A percentile compares a stretch with the other conserved stretches of the same genome.
phyloP scores from a whole-genome alignment of 257 asterid species.

The Fraxinus pennsylvanica region DNA sequence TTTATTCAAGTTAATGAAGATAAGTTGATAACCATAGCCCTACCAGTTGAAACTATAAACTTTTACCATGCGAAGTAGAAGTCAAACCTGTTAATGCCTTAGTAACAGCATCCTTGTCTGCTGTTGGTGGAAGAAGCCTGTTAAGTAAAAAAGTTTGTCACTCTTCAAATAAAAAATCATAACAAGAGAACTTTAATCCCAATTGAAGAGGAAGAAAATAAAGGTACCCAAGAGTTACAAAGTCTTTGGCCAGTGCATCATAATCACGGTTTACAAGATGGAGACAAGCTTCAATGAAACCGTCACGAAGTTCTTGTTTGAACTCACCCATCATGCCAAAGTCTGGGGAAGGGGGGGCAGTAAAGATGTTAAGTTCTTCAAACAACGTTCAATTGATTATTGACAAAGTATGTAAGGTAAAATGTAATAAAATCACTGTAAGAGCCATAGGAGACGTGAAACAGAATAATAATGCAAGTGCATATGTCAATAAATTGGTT shows the following conservation, averaged over 20 bases:
- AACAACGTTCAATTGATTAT: background rate
- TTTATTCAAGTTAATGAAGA: background rate
- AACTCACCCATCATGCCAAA: slow-evolving; percentile 99
- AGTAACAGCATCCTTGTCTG: slow-evolving; percentile 86
- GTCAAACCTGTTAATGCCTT: slow-evolving; percentile 78
- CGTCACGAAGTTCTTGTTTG: slow-evolving; percentile 90
- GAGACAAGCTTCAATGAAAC: slow-evolving; percentile 96
- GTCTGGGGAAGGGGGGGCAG: slow-evolving; percentile 43
- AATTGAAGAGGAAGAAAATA: slow-evolving; percentile 28
- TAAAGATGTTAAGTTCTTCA: background rate
- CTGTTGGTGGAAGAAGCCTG: slow-evolving; percentile 96
- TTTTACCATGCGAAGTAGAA: slow-evolving; percentile 19
- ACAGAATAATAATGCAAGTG: background rate
- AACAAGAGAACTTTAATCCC: slow-evolving; percentile 20
- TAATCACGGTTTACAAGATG: slow-evolving; percentile 98
- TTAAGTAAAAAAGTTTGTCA: slow-evolving; percentile 32
- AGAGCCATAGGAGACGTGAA: background rate
- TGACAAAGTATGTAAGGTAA: background rate
- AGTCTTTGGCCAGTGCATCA: slow-evolving; percentile 86
- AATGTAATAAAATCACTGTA: background rate
- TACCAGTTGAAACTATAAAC: background rate
- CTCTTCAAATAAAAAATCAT: slow-evolving; percentile 19
- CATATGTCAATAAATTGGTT: background rate
- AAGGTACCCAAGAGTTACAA: slow-evolving; percentile 90
- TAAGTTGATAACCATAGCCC: background rate